Evolutionary conservation across 352 stramenopile species (phyloP).

Genomic region (Globisporangium takayamanum): DNA sequence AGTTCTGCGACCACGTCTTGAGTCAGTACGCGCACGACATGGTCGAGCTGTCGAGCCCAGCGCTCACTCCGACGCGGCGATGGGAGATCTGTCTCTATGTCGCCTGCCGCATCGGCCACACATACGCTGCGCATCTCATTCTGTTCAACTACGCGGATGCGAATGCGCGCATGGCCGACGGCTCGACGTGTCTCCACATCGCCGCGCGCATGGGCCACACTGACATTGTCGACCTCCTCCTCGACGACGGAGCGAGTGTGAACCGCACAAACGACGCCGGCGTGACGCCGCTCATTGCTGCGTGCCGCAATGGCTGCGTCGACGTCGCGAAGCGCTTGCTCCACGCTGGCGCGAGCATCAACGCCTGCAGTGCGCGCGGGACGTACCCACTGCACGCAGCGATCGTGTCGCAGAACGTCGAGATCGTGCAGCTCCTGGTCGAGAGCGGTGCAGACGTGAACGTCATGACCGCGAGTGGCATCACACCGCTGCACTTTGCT

Average conservation of each 20-base stretch:
- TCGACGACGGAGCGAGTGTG: conserved; percentile 60
- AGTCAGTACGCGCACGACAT: conserved; percentile 61
- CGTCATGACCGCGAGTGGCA: conserved; percentile 53
- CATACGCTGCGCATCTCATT: conserved; percentile 65
- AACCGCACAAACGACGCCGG: conserved; percentile 52
- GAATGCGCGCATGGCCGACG: conserved; percentile 50
- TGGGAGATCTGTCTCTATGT: conserved; percentile 76
- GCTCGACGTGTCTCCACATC: conserved; percentile 68
- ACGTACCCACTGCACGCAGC: conserved; percentile 61
- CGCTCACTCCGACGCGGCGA: conserved; percentile 39
- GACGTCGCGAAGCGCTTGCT: conserved; percentile 52
- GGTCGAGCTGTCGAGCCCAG: conserved; percentile 35
- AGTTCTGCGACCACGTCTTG: conserved; percentile 68
- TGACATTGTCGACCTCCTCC: conserved; percentile 52
- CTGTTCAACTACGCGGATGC: conserved; percentile 69
- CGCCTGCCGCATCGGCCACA: conserved; percentile 65
- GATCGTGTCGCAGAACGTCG: conserved; percentile 55
- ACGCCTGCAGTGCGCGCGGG: conserved; percentile 36
- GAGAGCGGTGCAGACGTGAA: conserved; percentile 60
- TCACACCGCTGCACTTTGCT: conserved; percentile 75
- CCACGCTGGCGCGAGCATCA: conserved; percentile 35
- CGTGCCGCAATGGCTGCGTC: conserved; percentile 55
- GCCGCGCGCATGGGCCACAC: conserved; percentile 59
- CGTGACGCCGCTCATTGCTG: conserved; percentile 66
- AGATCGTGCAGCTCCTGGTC: conserved; percentile 66